Conservation (phyloP, 179 eudicot species). For the Corrigiola litoralis region DNA sequence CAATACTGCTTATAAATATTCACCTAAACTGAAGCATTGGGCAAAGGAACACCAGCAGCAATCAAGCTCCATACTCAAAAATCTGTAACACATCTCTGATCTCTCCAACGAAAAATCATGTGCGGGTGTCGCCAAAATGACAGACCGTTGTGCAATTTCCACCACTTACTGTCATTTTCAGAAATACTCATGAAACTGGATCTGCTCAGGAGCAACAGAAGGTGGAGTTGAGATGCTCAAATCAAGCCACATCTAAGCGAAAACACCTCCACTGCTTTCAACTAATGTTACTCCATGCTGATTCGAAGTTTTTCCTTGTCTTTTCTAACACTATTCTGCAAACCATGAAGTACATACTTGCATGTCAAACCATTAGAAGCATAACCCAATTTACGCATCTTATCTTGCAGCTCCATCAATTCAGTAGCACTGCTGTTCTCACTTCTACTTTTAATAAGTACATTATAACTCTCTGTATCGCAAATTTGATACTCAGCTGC, state of each 20-base stretch:
- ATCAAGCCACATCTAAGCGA: neutral
- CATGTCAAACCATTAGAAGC: constrained; percentile 55
- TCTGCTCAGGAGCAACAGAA: neutral
- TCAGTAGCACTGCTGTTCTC: constrained; percentile 41
- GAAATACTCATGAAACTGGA: no score
- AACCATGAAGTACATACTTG: constrained; percentile 55
- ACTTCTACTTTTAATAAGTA: constrained; percentile 38
- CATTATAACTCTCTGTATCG: constrained; percentile 60
- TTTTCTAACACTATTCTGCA: constrained; percentile 30
- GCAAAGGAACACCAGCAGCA: no score
- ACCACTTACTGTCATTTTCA: no score
- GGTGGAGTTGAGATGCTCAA: neutral
- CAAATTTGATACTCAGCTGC: constrained; percentile 48
- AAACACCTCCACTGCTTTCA: neutral
- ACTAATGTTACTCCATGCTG: neutral
- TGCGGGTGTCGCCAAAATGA: no score
- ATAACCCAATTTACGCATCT: constrained; percentile 64
- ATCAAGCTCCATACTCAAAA: no score
- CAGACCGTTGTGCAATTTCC: no score
- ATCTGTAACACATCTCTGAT: no score
- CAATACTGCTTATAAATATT: no score
- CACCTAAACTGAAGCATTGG: no score
- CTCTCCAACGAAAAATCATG: no score
- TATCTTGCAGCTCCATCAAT: constrained; percentile 63
- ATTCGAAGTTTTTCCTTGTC: constrained; percentile 1